Evolutionary conservation across 73 alveolate genomes (phyloP).

Genomic region (Uronychia binucleata): DNA sequence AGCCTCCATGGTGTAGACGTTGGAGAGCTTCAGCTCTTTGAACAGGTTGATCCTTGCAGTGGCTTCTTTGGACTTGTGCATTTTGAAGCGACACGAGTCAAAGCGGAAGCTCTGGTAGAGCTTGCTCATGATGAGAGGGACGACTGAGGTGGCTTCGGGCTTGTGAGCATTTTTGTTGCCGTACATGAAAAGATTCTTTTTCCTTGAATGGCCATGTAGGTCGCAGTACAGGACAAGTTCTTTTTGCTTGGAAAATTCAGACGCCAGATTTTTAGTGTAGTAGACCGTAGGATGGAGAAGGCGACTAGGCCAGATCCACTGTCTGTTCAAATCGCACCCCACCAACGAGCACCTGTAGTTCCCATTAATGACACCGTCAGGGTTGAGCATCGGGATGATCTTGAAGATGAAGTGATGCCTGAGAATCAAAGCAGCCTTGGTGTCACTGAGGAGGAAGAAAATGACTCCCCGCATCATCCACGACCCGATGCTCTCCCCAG

Average conservation of each 20-base stretch:
- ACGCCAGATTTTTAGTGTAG: slow-evolving; percentile 53
- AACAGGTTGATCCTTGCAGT: slow-evolving; percentile 95
- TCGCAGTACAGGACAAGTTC: slow-evolving; percentile 76
- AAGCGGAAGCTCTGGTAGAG: slow-evolving; percentile 73
- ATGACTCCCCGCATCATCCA: slow-evolving; percentile 95
- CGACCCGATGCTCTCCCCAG: slow-evolving; percentile 97
- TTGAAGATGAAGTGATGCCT: slow-evolving; percentile 89
- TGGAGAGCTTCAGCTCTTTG: slow-evolving; percentile 83
- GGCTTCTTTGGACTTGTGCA: slow-evolving; percentile 87
- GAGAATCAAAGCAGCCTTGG: slow-evolving; percentile 60
- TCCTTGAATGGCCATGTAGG: slow-evolving; percentile 79
- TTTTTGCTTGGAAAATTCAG: slow-evolving; percentile 55
- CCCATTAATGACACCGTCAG: slow-evolving; percentile 87
- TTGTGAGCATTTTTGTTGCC: slow-evolving; percentile 63
- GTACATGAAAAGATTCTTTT: slow-evolving; percentile 55
- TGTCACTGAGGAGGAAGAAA: slow-evolving; percentile 68
- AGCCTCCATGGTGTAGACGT: slow-evolving; percentile 94
- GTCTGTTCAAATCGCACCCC: slow-evolving; percentile 82
- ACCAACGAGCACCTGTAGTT: slow-evolving; percentile 71
- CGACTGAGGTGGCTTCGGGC: slow-evolving; percentile 77
- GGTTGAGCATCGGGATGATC: slow-evolving; percentile 89
- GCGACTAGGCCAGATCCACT: slow-evolving; percentile 53
- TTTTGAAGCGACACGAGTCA: slow-evolving; percentile 78
- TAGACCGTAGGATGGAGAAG: slow-evolving; percentile 45
- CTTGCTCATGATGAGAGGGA: slow-evolving; percentile 85